Evolutionary conservation across 345 rosid genomes (phyloP).

Genomic region (Salix arbutifolia): DNA sequence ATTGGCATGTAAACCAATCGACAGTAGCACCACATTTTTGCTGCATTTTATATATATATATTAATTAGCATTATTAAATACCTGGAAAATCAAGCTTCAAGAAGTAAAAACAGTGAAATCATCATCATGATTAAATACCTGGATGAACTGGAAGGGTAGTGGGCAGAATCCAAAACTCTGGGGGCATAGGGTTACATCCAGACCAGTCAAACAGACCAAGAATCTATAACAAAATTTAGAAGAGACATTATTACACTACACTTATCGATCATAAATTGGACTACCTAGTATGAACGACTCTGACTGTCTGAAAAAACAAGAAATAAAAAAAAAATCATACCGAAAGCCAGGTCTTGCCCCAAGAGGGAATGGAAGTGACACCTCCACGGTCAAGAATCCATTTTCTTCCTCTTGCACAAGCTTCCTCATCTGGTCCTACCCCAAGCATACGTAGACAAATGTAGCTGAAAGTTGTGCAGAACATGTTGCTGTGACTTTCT

Average conservation of each 20-base stretch:
- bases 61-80: not conserved
- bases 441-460: slow-evolving; percentile 15
- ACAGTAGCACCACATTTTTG: slow-evolving; percentile 28
- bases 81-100: not conserved
- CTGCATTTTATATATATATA: not conserved
- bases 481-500: slow-evolving; percentile 21
- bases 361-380: slow-evolving; percentile 14
- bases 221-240: slow-evolving; percentile 1
- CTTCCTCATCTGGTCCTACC: slow-evolving; percentile 8
- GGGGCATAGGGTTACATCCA: slow-evolving; percentile 26
- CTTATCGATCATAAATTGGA: no score
- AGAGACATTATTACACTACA: no score
- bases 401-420: slow-evolving; percentile 13
- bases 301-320: not conserved
- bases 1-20: slow-evolving; percentile 22
- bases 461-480: slow-evolving; percentile 13
- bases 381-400: slow-evolving; percentile 22
- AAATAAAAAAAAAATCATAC: not conserved
- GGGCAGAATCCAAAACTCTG: slow-evolving; percentile 16
- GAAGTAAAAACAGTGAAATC: not conserved
- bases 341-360: slow-evolving; percentile 27
- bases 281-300: not conserved
- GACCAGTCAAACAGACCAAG: slow-evolving; percentile 20
- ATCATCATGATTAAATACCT: not conserved
- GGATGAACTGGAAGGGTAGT: slow-evolving; percentile 16